phyloP scores from a whole-genome alignment of 768 basidiomycete genomes.

The Rhodotorula diobovata region DNA sequence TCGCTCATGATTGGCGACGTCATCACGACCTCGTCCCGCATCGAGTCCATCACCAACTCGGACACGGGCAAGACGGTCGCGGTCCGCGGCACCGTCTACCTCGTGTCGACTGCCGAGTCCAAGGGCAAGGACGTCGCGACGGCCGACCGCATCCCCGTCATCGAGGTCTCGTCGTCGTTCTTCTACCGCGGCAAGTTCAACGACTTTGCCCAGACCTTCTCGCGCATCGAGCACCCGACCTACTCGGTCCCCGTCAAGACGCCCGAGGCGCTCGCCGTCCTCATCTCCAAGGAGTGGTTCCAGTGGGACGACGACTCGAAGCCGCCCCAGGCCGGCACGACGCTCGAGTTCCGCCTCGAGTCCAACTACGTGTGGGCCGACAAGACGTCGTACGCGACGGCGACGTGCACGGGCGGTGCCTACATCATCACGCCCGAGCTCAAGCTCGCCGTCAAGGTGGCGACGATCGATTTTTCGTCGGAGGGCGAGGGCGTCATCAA shows the following conservation, averaged over 20 bases:
- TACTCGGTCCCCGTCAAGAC: conserved; percentile 70
- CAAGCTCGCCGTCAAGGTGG: conserved; percentile 53
- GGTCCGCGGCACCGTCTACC: conserved; percentile 61
- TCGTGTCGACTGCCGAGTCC: conserved; percentile 61
- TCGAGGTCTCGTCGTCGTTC: conserved; percentile 92
- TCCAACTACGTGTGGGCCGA: conserved; percentile 88
- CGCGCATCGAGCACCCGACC: conserved; percentile 81
- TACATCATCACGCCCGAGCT: conserved; percentile 51
- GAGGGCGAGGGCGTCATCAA: conserved; percentile 51
- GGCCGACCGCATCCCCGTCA: conserved; percentile 64
- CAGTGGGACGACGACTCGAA: conserved; percentile 80
- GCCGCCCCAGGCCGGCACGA: conserved; percentile 72
- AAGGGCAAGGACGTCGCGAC: conserved; percentile 54
- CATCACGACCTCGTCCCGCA: conserved; percentile 81
- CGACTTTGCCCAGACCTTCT: conserved; percentile 95
- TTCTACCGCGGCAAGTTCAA: conserved; percentile 90
- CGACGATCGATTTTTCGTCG: conserved; percentile 41
- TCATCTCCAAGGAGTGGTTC: conserved; percentile 97
- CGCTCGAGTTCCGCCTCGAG: conserved; percentile 81
- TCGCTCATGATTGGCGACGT: conserved; percentile 78
- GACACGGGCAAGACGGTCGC: conserved; percentile 90
- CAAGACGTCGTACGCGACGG: conserved; percentile 73
- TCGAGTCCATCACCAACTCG: conserved; percentile 81
- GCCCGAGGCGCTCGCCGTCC: conserved; percentile 78
- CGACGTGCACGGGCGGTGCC: conserved; percentile 76